Evolutionary conservation across 2,329 filamentous ascomycete species (phyloP).

Genomic region (Alternaria rosae): DNA sequence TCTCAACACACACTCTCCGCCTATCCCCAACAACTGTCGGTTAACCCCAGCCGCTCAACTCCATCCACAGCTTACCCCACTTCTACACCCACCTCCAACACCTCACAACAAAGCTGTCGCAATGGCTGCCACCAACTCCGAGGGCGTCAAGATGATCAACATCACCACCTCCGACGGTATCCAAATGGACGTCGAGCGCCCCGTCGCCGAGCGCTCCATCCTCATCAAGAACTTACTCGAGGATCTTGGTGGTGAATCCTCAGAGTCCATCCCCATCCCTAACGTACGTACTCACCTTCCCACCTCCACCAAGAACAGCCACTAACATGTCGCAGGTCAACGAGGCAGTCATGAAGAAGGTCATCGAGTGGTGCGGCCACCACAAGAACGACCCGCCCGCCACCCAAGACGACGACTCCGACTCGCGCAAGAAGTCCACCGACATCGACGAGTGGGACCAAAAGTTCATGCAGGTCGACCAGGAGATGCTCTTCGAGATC

Average conservation of each 20-base stretch:
- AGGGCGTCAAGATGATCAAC: slow-evolving; percentile 43
- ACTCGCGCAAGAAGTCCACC: slow-evolving; percentile 96
- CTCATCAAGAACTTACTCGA: slow-evolving; percentile 99
- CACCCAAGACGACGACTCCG: slow-evolving; percentile 85
- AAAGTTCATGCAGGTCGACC: slow-evolving; percentile 99
- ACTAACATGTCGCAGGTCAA: slow-evolving; percentile 68
- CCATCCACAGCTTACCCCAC: slow-evolving; percentile 29
- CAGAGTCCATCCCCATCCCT: slow-evolving; percentile 83
- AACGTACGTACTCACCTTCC: slow-evolving; percentile 60
- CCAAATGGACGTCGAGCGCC: slow-evolving; percentile 65
- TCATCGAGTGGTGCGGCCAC: slow-evolving; percentile 97
- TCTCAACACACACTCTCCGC: slow-evolving; percentile 2
- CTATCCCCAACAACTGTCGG: not conserved
- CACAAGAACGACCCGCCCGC: slow-evolving; percentile 89
- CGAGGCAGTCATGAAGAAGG: slow-evolving; percentile 91
- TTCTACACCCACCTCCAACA: slow-evolving; percentile 10
- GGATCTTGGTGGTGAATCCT: slow-evolving; percentile 73
- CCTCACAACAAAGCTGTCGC: slow-evolving; percentile 9
- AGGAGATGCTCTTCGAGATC: slow-evolving; percentile 99
- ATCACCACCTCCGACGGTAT: slow-evolving; percentile 57
- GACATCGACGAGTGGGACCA: slow-evolving; percentile 99
- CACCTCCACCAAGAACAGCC: not conserved
- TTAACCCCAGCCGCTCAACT: not conserved
- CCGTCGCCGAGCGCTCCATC: slow-evolving; percentile 88
- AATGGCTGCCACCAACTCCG: slow-evolving; percentile 34